Evolutionary conservation across 2,329 filamentous ascomycete genomes (phyloP).

Genomic region (Fusarium chaquense): DNA sequence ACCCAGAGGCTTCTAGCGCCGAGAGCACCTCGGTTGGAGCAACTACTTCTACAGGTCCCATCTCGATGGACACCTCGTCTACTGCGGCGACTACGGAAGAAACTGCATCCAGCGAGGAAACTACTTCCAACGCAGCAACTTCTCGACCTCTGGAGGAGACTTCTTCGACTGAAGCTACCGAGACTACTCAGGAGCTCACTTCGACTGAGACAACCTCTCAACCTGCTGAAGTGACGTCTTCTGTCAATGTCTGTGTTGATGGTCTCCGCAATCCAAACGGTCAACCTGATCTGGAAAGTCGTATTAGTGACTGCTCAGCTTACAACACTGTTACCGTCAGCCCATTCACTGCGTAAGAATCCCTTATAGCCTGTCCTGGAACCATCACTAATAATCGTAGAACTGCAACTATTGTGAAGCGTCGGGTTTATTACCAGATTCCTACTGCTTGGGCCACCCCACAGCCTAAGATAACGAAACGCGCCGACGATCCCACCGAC

Average conservation of each 20-base stretch:
- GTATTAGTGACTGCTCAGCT: constrained; percentile 13
- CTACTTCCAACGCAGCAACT: not conserved
- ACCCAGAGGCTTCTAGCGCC: not conserved
- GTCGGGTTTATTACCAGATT: constrained; percentile 9
- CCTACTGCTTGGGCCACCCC: constrained; percentile 14
- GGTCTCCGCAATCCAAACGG: constrained; percentile 3
- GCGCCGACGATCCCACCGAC: constrained; percentile 1
- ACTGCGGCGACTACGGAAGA: no score
- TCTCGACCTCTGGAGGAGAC: not conserved
- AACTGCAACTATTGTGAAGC: not conserved
- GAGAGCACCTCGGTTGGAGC: not conserved
- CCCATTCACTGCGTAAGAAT: constrained; percentile 19
- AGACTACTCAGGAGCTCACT: not conserved
- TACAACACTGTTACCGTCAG: constrained; percentile 30
- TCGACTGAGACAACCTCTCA: not conserved
- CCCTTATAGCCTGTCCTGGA: accelerated
- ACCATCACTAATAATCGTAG: not conserved
- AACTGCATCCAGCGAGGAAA: not conserved
- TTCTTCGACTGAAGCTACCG: not conserved
- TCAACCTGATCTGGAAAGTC: constrained; percentile 8
- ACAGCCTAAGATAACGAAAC: not conserved
- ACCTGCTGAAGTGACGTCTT: not conserved
- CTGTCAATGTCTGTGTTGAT: not conserved
- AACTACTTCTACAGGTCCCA: not conserved
- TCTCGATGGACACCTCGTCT: no score